Evolutionary conservation across 2,329 filamentous ascomycete species (phyloP).

Genomic region (Verticillium dahliae): DNA sequence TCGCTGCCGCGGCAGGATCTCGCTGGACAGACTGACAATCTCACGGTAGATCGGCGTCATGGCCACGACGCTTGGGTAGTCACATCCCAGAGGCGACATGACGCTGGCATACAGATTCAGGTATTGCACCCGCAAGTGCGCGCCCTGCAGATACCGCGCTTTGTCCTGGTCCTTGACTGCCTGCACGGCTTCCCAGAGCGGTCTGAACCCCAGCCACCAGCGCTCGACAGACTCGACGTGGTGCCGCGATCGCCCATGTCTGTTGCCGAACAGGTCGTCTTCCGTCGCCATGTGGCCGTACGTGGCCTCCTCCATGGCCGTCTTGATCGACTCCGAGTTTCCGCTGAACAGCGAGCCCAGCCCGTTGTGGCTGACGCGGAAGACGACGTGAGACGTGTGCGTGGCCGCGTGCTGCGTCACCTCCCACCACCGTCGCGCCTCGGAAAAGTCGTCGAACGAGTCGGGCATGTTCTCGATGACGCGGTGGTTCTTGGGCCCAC

Average conservation of each 20-base stretch:
- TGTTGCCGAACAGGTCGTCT: not conserved
- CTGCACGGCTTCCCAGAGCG: not conserved
- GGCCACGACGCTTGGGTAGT: constrained; percentile 13
- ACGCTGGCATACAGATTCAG: constrained; percentile 15
- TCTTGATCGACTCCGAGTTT: constrained; percentile 2
- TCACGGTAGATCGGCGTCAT: constrained; percentile 19
- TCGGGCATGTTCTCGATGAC: constrained; percentile 13
- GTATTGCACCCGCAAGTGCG: constrained; percentile 19
- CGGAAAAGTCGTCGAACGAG: constrained; percentile 14
- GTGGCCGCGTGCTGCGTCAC: constrained; percentile 19
- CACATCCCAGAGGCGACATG: constrained; percentile 13
- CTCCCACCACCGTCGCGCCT: constrained; percentile 21
- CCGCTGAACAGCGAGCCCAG: not conserved
- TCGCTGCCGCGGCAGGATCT: constrained; percentile 11
- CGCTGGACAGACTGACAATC: constrained; percentile 14
- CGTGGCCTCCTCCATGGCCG: not conserved
- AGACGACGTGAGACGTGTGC: constrained; percentile 15
- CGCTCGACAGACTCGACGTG: constrained; percentile 5
- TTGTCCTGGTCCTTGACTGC: not conserved
- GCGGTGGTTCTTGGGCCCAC: not conserved
- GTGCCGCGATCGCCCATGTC: not conserved
- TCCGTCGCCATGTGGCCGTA: not conserved
- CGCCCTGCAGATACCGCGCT: not conserved
- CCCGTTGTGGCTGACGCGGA: constrained; percentile 9
- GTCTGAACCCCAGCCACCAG: constrained; percentile 3